Evolutionary conservation across 73 alveolate genomes (phyloP).

Genomic region (Paramecium biaurelia): DNA sequence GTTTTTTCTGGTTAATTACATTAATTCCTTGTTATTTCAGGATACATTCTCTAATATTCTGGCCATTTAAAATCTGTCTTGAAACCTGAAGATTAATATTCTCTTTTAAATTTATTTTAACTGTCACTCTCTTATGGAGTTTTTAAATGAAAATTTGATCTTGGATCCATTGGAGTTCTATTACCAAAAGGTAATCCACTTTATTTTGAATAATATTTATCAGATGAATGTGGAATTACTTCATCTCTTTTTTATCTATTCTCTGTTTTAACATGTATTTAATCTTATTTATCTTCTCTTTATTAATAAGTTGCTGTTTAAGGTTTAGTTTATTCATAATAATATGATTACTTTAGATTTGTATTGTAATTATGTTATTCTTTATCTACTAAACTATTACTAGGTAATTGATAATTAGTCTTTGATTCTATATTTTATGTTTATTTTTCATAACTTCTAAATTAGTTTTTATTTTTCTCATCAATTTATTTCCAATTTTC

Average conservation of each 20-base stretch:
- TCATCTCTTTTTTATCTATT: neutral
- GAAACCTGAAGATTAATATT: neutral
- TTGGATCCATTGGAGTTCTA: conserved; percentile 6
- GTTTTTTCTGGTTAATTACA: neutral
- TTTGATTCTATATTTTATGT: neutral
- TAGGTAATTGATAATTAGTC: neutral
- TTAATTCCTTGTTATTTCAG: neutral
- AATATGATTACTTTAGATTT: neutral
- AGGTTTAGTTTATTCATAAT: neutral
- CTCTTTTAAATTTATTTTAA: neutral
- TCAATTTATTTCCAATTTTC: neutral
- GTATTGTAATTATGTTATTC: neutral
- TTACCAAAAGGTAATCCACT: neutral
- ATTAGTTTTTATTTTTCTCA: neutral
- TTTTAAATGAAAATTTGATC: neutral
- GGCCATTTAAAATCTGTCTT: neutral
- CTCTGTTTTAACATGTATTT: neutral
- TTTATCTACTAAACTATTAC: neutral
- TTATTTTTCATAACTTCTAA: neutral
- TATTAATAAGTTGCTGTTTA: neutral
- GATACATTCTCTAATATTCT: neutral
- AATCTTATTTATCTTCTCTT: neutral
- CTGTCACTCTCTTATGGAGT: neutral
- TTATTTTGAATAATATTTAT: neutral
- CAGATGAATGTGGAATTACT: neutral